These are phyloP conservation scores for Paraphoma chrysanthemicola DNA, from an alignment of 2,329 filamentous ascomycete species.

Conservation along the genomic window DNA sequence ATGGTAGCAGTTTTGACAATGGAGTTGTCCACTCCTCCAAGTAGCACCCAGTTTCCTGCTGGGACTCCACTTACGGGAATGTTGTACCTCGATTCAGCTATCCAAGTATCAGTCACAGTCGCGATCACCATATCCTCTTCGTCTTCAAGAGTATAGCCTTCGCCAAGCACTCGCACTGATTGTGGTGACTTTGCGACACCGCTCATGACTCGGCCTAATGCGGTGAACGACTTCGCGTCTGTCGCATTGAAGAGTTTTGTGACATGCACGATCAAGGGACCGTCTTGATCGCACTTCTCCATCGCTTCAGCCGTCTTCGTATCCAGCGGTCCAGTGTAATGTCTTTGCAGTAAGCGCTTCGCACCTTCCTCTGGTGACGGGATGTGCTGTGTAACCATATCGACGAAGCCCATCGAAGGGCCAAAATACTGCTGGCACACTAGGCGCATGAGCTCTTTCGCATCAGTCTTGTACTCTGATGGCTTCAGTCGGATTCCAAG, in stretches of 20 bases:
- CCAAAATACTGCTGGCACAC: conserved; percentile 98
- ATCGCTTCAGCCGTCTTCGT: conserved; percentile 82
- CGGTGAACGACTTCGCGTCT: conserved; percentile 90
- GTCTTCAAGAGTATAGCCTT: conserved; percentile 94
- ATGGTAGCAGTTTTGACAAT: conserved; percentile 98
- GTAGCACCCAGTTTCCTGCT: conserved; percentile 90
- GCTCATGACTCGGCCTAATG: conserved; percentile 90
- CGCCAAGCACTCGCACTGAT: conserved; percentile 88
- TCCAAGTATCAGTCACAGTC: conserved; percentile 84
- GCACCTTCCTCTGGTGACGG: conserved; percentile 85
- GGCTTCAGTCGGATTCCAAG: conserved; percentile 90
- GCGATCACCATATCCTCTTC: conserved; percentile 96
- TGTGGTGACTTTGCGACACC: conserved; percentile 83
- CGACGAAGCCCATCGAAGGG: conserved; percentile 85
- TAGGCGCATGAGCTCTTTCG: conserved; percentile 83
- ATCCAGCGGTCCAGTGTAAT: conserved; percentile 91
- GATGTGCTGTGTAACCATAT: conserved; percentile 90
- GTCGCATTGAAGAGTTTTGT: conserved; percentile 91
- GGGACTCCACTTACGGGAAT: conserved; percentile 90
- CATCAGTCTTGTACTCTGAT: conserved; percentile 88
- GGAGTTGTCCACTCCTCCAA: conserved; percentile 93
- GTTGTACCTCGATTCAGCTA: conserved; percentile 91
- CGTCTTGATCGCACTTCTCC: conserved; percentile 83
- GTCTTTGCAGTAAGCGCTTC: conserved; percentile 76
- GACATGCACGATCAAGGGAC: conserved; percentile 87